phyloP scores from a whole-genome alignment of 192 early-diverging fungal species.

The Kappamyces sp. region DNA sequence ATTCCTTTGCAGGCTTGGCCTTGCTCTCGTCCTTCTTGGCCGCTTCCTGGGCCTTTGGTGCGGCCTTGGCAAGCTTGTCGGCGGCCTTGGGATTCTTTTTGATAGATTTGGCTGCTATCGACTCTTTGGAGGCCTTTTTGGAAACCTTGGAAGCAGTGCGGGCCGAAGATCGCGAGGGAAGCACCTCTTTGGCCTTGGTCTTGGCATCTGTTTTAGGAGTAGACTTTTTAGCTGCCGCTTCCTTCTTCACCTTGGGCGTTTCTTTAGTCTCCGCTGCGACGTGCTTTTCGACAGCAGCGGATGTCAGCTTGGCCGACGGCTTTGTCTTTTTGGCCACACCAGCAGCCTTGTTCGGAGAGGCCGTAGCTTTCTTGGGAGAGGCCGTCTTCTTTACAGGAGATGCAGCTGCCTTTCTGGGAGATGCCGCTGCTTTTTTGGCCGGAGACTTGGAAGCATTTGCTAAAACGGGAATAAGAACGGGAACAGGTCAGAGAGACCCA shows the following conservation, averaged over 20 bases:
- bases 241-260: neutral
- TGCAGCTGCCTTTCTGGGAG: neutral
- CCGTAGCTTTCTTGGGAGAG: neutral
- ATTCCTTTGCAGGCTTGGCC: neutral
- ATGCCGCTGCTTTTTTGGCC: neutral
- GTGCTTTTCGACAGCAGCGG: neutral
- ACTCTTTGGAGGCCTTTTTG: neutral
- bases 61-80: neutral
- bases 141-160: neutral
- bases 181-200: neutral
- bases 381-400: neutral
- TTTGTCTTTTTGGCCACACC: neutral
- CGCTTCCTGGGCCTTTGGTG: neutral
- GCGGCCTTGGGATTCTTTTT: neutral
- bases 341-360: neutral
- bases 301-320: neutral
- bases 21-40: neutral
- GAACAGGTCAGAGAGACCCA: too few species aligned
- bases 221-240: neutral
- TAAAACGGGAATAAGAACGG: too few species aligned
- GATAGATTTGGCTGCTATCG: neutral
- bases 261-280: neutral
- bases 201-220: neutral
- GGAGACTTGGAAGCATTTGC: neutral
- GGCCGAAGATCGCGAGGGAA: neutral